Conservation (phyloP, 2,329 filamentous ascomycete species). For the Calonectria pseudoreteaudii region DNA sequence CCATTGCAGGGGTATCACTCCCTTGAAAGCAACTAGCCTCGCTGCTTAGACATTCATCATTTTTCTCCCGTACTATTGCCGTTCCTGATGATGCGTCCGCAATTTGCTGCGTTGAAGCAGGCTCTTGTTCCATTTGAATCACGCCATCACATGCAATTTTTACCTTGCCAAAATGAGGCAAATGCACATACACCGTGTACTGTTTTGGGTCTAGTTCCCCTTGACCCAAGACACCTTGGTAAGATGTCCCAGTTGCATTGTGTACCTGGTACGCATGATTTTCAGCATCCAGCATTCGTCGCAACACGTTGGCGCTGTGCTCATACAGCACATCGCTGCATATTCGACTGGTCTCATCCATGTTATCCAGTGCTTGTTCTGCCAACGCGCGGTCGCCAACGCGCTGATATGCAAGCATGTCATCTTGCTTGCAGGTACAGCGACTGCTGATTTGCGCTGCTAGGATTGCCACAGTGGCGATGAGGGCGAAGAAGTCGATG, state of each 20-base stretch:
- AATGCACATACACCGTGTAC: background rate
- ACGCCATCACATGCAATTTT: background rate
- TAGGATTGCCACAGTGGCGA: conserved; percentile 5
- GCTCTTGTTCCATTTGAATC: background rate
- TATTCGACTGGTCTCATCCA: conserved; percentile 14
- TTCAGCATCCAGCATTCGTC: background rate
- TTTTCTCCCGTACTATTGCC: background rate
- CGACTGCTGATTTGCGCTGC: conserved; percentile 1
- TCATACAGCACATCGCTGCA: conserved; percentile 6
- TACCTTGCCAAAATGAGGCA: conserved; percentile 1
- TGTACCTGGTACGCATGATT: background rate
- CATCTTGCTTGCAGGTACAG: background rate
- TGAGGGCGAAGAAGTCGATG: conserved; percentile 18
- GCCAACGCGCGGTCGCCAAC: conserved; percentile 6
- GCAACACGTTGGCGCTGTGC: background rate
- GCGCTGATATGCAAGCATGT: conserved; percentile 6
- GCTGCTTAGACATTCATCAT: background rate
- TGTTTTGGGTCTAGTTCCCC: background rate
- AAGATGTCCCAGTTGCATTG: background rate
- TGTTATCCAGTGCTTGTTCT: background rate
- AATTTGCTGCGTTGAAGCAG: background rate
- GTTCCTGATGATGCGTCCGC: background rate
- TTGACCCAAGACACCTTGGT: background rate
- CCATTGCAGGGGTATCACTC: background rate
- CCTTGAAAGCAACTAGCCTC: no score